Conservation (phyloP, 2,329 filamentous ascomycete genomes). For the Thyridium curvatum region DNA sequence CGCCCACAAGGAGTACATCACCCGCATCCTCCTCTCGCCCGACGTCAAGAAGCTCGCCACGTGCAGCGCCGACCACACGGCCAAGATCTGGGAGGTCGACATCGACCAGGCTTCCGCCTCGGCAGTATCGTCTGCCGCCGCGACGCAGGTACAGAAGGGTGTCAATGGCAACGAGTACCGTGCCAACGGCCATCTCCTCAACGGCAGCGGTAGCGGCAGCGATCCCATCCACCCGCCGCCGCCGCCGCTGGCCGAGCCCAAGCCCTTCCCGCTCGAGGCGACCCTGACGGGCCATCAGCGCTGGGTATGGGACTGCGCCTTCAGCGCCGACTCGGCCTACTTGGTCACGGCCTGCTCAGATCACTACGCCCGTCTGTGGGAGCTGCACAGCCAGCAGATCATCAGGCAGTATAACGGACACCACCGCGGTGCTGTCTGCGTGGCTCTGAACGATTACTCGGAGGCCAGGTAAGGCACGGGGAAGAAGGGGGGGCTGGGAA, state of each 20-base stretch:
- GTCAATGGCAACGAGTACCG: constrained; percentile 7
- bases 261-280: constrained; percentile 73
- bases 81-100: constrained; percentile 94
- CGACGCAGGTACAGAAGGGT: not conserved
- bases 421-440: constrained; percentile 85
- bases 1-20: constrained; percentile 89
- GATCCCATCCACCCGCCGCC: constrained; percentile 17
- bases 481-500: constrained; percentile 6
- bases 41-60: constrained; percentile 93
- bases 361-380: constrained; percentile 89
- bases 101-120: constrained; percentile 38
- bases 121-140: not conserved
- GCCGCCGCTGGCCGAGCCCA: constrained; percentile 24
- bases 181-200: constrained; percentile 1
- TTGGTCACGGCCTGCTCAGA: constrained; percentile 90
- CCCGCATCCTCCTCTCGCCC: constrained; percentile 81
- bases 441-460: constrained; percentile 83
- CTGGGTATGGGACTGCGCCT: constrained; percentile 97
- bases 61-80: constrained; percentile 87
- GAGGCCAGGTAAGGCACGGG: constrained; percentile 49
- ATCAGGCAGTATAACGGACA: constrained; percentile 95
- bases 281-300: constrained; percentile 86
- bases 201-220: constrained; percentile 7
- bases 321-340: constrained; percentile 88
- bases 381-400: constrained; percentile 77